These are phyloP conservation scores for Cladorrhinum samala DNA, from an alignment of 495 filamentous ascomycete genomes.

Conservation along the genomic window DNA sequence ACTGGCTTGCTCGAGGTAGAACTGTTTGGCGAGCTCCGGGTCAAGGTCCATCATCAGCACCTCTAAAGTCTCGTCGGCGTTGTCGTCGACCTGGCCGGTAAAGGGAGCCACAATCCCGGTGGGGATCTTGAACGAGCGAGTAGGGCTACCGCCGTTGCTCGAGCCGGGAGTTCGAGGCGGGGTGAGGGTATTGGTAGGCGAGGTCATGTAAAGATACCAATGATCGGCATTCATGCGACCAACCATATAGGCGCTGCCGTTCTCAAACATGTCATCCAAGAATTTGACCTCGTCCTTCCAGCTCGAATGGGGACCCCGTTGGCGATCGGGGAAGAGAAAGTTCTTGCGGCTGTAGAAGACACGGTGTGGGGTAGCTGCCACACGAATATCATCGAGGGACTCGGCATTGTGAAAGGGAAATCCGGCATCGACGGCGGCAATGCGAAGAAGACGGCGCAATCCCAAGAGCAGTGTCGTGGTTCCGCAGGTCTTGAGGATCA, in stretches of 20 bases:
- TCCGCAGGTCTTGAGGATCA: slow-evolving; percentile 98
- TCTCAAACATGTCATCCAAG: slow-evolving; percentile 81
- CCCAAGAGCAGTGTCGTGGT: slow-evolving; percentile 92
- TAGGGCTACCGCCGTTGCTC: slow-evolving; percentile 21
- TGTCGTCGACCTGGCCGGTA: slow-evolving; percentile 34
- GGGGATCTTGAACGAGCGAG: slow-evolving; percentile 39
- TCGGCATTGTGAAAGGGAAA: slow-evolving; percentile 60
- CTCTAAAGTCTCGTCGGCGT: slow-evolving; percentile 86
- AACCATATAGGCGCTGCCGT: slow-evolving; percentile 98
- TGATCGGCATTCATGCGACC: slow-evolving; percentile 99
- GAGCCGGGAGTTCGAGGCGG: slow-evolving; percentile 69
- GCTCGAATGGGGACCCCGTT: slow-evolving; percentile 90
- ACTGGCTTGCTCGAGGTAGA: slow-evolving; percentile 90
- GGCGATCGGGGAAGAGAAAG: slow-evolving; percentile 92
- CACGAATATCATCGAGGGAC: slow-evolving; percentile 50
- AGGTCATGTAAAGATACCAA: slow-evolving; percentile 97
- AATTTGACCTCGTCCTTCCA: slow-evolving; percentile 94
- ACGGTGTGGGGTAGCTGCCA: slow-evolving; percentile 80
- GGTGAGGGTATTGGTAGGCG: slow-evolving; percentile 71
- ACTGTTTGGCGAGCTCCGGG: slow-evolving; percentile 86
- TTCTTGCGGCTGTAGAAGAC: slow-evolving; percentile 99
- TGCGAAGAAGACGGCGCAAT: slow-evolving; percentile 80
- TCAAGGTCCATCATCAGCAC: slow-evolving; percentile 98
- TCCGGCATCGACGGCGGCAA: slow-evolving; percentile 79
- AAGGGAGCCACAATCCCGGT: slow-evolving; percentile 64